Evolutionary conservation across 2,329 filamentous ascomycete genomes (phyloP), one percentile per base, ranked within the genome.

Genomic region (Fusarium concolor): DNA sequence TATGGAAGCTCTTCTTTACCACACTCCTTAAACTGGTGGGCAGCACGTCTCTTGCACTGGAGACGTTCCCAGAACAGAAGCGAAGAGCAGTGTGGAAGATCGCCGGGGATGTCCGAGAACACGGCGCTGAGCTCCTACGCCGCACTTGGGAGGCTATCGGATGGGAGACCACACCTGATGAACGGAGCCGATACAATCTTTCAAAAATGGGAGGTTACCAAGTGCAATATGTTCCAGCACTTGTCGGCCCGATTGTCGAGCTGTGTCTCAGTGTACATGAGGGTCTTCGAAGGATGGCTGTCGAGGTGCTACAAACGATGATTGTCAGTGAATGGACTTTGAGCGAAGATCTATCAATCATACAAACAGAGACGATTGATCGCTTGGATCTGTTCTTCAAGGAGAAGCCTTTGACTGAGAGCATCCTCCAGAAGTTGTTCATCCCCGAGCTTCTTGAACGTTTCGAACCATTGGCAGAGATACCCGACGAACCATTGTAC

Each of bases 241-340:
- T 99, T 8, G 94, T 99, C 10, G 91, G 92, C 2, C 94, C 94
- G 1, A 96, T 98, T 50, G 92, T 98, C 24, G 93, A 96, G 78
- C 86, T 99, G 11, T 99, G 96, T 76, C 85, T 99, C 56, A 98
- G 95, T 75, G 94, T 98, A 6, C 96, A 99, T 71, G 93, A 97
- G 77, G 94, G 94, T 5, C 83, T 99, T 57, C 88, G 96, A 62
- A 89, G 89, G 67, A 96, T 97, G 78, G 96, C 95, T 1, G 94
- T 97, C 29, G 92, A 97, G 77, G 92, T 99, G 20, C 80, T 99
- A 65, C 94, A 97, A 77, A 97, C 94, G 4, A 99, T 99, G 96
- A 97, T 99, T 74, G 90, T 98, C 70, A 97, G 94, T 80, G 96
- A 99, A 79, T 99, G 96, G 96, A 94, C 94, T 17, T 80, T 99